A percentile compares a stretch with the other conserved stretches of the same genome.
These are phyloP conservation scores for Elsinoe arachidis DNA, from an alignment of 2,329 filamentous ascomycete genomes.

Conservation along the genomic window DNA sequence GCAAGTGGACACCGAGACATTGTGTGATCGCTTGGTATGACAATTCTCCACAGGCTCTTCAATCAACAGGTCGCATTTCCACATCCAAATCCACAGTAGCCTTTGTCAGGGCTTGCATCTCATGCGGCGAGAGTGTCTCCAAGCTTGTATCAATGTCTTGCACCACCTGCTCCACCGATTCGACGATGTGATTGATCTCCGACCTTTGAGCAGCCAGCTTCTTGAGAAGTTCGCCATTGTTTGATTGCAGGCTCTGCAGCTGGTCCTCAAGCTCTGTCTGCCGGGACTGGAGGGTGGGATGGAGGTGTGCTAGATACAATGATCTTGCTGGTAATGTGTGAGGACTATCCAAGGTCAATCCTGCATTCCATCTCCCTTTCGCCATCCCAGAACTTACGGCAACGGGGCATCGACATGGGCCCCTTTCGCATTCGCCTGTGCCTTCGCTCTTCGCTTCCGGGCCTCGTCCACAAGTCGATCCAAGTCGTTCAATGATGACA, in stretches of 20 bases:
- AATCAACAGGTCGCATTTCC: slow-evolving; percentile 19
- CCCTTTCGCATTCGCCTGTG: slow-evolving; percentile 31
- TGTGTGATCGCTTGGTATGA: no score
- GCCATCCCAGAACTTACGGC: slow-evolving; percentile 36
- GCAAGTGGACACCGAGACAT: no score
- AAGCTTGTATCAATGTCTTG: slow-evolving; percentile 47
- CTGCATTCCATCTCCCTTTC: not conserved
- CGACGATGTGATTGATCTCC: slow-evolving; percentile 49
- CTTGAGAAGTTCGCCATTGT: slow-evolving; percentile 46
- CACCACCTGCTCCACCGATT: slow-evolving; percentile 47
- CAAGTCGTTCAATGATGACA: slow-evolving; percentile 51
- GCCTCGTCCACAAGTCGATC: slow-evolving; percentile 53
- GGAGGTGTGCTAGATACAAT: slow-evolving; percentile 51
- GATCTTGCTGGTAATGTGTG: slow-evolving; percentile 50
- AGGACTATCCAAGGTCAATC: slow-evolving; percentile 34
- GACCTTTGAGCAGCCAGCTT: slow-evolving; percentile 45
- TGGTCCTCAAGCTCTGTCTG: slow-evolving; percentile 41
- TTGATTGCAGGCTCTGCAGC: slow-evolving; percentile 41
- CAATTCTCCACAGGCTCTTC: not conserved
- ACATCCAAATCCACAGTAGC: slow-evolving; percentile 25
- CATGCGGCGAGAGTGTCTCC: slow-evolving; percentile 29
- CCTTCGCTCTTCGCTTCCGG: slow-evolving; percentile 41
- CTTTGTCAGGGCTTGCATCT: slow-evolving; percentile 23
- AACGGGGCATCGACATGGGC: slow-evolving; percentile 29
- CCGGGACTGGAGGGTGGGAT: slow-evolving; percentile 46